Conservation (phyloP, 73 alveolate genomes). For the Uronychia binucleata region DNA sequence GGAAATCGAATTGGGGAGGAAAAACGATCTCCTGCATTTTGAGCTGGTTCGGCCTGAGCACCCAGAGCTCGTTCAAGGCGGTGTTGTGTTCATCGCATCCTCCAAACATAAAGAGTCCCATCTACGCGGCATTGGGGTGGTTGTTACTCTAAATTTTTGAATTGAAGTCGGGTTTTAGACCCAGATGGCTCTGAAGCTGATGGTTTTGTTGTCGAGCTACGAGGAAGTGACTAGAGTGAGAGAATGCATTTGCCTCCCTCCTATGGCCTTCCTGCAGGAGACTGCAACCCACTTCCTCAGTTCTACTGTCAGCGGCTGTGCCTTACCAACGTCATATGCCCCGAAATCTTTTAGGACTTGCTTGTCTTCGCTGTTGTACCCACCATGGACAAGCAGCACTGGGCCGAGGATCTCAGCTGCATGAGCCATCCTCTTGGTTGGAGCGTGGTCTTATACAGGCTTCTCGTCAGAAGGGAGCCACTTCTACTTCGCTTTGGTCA, state of each 20-base stretch:
- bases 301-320: not conserved
- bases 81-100: not conserved
- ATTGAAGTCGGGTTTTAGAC: not conserved
- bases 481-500: not conserved
- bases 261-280: not conserved
- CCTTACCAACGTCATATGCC: slow-evolving; percentile 21
- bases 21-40: not conserved
- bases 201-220: not conserved
- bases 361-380: slow-evolving; percentile 45
- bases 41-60: not conserved
- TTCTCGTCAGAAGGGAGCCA: not conserved
- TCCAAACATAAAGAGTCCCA: not conserved
- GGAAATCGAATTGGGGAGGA: not conserved
- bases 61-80: not conserved
- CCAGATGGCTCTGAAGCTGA: not conserved
- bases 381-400: slow-evolving; percentile 47
- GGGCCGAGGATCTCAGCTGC: slow-evolving; percentile 45
- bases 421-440: slow-evolving; percentile 63
- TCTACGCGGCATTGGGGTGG: not conserved
- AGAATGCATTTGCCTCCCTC: slow-evolving; percentile 24
- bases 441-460: slow-evolving; percentile 20
- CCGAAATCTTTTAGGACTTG: slow-evolving; percentile 28
- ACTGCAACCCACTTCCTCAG: slow-evolving; percentile 18
- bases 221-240: not conserved
- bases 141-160: not conserved